Evolutionary conservation across 176 grass and related monocot species (phyloP).

Genomic region (Thinopyrum elongatum): DNA sequence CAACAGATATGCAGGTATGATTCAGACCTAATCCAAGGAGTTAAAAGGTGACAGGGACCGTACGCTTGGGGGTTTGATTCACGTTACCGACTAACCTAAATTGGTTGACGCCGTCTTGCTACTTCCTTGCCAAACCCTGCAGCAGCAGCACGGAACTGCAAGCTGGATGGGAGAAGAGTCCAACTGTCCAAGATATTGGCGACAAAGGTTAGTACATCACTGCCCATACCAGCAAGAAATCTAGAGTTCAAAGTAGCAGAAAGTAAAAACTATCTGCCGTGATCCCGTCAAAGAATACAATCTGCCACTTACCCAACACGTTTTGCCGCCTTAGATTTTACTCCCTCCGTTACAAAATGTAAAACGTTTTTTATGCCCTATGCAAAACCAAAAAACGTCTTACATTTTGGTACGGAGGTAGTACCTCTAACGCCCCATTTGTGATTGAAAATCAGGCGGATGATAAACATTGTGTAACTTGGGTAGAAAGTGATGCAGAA

Average conservation of each 20-base stretch:
- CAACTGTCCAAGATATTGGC: neutral
- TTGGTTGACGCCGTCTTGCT: neutral
- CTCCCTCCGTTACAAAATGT: too few relatives aligned
- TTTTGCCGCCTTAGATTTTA: neutral
- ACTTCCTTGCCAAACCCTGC: neutral
- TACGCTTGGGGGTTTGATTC: neutral
- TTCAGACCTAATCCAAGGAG: slow-evolving; percentile 5
- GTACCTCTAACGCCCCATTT: neutral
- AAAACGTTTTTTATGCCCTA: too few relatives aligned
- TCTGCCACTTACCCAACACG: neutral
- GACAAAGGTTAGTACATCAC: neutral
- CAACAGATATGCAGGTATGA: neutral
- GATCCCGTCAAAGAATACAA: neutral
- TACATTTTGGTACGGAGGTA: too few relatives aligned
- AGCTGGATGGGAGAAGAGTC: neutral
- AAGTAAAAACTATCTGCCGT: neutral
- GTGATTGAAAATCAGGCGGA: neutral
- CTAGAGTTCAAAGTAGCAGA: neutral
- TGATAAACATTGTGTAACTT: neutral
- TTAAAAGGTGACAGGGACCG: neutral
- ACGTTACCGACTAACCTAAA: neutral
- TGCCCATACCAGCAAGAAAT: neutral
- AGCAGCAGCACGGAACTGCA: neutral
- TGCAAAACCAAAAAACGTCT: too few relatives aligned
- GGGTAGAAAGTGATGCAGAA: neutral